Evolutionary conservation across 495 filamentous ascomycete genomes (phyloP).

Genomic region (Barbatosphaeria neglecta): DNA sequence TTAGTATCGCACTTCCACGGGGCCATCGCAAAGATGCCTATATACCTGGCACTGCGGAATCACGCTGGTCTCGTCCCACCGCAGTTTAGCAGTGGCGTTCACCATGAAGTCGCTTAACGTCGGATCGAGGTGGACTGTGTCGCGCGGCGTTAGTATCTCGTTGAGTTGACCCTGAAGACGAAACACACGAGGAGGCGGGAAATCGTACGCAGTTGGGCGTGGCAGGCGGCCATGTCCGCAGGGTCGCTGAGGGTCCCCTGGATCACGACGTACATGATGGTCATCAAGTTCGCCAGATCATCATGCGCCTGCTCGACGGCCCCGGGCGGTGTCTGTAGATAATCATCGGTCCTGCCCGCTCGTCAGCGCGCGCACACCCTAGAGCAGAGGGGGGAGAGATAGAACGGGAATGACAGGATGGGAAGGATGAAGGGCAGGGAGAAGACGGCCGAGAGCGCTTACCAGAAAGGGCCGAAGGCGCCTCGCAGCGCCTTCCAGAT

Average conservation of each 20-base stretch:
- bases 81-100: conserved; percentile 59
- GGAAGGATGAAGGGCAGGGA: too few species aligned
- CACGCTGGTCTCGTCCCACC: conserved; percentile 66
- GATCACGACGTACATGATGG: conserved; percentile 59
- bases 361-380: conserved; percentile 16
- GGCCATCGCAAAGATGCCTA: too few species aligned
- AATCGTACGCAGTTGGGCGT: conserved; percentile 28
- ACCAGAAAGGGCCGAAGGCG: conserved; percentile 46
- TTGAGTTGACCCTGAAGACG: not conserved
- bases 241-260: conserved; percentile 50
- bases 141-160: not conserved
- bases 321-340: conserved; percentile 7
- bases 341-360: conserved; percentile 23
- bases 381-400: too few species aligned
- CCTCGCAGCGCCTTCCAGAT: conserved; percentile 50
- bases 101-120: conserved; percentile 61
- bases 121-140: conserved; percentile 47
- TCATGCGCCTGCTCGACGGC: conserved; percentile 32
- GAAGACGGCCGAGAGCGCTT: too few species aligned
- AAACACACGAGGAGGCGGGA: not conserved
- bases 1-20: conserved; percentile 6
- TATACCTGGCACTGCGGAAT: conserved; percentile 23
- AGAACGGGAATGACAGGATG: too few species aligned
- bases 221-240: conserved; percentile 24
- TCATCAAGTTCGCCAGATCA: conserved; percentile 50